A percentile compares a stretch with the other conserved stretches of the same genome.
phyloP scores from a whole-genome alignment of 495 filamentous ascomycete genomes.

The Xylaria grammica region DNA sequence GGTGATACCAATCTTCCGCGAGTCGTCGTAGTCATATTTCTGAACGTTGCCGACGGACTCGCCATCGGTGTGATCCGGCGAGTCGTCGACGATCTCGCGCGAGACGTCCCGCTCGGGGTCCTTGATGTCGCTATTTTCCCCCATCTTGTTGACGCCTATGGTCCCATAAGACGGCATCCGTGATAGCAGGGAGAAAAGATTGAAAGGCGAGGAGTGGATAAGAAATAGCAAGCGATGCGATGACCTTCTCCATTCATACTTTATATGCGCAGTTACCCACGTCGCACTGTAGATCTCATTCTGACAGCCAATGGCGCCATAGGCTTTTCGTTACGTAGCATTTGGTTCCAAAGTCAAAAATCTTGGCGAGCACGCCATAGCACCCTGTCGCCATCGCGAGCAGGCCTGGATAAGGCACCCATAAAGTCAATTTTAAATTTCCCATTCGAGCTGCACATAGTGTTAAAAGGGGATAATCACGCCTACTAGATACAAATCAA shows the following conservation, averaged over 20 bases:
- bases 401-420: background rate
- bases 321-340: conserved; percentile 20
- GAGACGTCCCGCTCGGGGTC: conserved; percentile 23
- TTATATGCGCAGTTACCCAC: conserved; percentile 8
- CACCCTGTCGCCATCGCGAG: conserved; percentile 19
- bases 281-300: conserved; percentile 17
- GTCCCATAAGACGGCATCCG: conserved; percentile 22
- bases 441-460: conserved; percentile 6
- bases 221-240: background rate
- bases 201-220: background rate
- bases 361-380: conserved; percentile 25
- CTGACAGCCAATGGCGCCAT: conserved; percentile 24
- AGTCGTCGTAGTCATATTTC: conserved; percentile 49
- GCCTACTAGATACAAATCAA: background rate
- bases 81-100: conserved; percentile 11
- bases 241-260: conserved; percentile 8
- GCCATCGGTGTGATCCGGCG: conserved; percentile 25
- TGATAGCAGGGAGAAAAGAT: background rate
- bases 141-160: conserved; percentile 14
- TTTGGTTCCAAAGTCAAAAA: conserved; percentile 1
- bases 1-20: conserved; percentile 55
- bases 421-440: conserved; percentile 1
- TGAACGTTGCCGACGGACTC: conserved; percentile 39
- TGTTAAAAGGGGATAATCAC: background rate
- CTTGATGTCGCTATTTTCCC: conserved; percentile 8